Evolutionary conservation across 2,329 filamentous ascomycete species (phyloP).

Genomic region (Cladorrhinum sp.): DNA sequence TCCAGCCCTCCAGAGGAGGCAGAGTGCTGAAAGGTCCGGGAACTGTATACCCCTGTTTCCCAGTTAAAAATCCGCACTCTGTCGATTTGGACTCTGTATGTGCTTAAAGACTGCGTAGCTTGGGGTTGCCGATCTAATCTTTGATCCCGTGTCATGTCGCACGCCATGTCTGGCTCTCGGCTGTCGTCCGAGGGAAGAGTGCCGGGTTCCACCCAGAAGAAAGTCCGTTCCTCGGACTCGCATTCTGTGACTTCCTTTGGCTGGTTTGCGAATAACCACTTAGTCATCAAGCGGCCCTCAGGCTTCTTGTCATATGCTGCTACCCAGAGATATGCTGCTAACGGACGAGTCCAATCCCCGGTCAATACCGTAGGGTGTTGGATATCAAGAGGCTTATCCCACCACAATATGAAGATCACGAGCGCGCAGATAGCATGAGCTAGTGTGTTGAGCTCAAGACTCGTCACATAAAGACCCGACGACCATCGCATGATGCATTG

Average conservation of each 20-base stretch:
- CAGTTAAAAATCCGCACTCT: neutral
- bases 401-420: conserved; percentile 8
- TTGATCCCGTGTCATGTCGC: too few species aligned
- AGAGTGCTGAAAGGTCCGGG: neutral
- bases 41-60: neutral
- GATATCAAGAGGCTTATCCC: conserved; percentile 13
- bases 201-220: neutral
- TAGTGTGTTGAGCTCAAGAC: conserved; percentile 13
- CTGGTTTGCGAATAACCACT: too few species aligned
- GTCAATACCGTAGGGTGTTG: neutral
- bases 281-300: too few species aligned
- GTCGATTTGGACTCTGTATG: neutral
- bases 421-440: conserved; percentile 11
- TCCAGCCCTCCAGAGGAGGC: neutral
- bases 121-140: too few species aligned
- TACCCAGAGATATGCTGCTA: conserved; percentile 1
- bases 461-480: neutral
- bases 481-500: conserved; percentile 1
- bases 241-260: neutral
- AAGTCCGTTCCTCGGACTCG: neutral
- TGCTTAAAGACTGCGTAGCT: neutral
- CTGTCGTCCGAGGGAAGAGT: neutral
- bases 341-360: neutral
- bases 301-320: neutral
- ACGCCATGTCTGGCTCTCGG: neutral